These are phyloP conservation scores for Wickerhamiella kurtzmanii DNA, from an alignment of 805 yeast species.

Conservation along the genomic window DNA sequence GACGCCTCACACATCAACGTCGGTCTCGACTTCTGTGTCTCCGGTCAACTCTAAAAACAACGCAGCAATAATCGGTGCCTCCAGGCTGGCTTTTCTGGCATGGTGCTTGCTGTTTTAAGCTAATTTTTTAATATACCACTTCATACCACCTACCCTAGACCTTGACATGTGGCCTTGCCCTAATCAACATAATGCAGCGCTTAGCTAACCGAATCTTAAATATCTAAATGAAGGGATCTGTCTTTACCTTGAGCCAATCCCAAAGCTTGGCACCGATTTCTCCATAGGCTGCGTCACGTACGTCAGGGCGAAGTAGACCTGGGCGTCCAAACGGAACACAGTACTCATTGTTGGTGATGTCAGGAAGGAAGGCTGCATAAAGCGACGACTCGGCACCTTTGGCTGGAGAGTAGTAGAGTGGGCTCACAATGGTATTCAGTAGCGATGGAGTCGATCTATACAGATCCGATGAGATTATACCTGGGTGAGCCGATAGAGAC, in stretches of 20 bases:
- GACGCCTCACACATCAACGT: neutral
- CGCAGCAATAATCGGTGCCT: neutral
- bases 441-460: slow-evolving; percentile 18
- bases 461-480: slow-evolving; percentile 28
- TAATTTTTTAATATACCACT: too few species aligned
- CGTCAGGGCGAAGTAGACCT: slow-evolving; percentile 29
- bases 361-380: slow-evolving; percentile 32
- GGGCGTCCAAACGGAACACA: slow-evolving; percentile 33
- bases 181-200: too few species aligned
- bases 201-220: neutral
- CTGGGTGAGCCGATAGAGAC: slow-evolving; percentile 32
- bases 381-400: slow-evolving; percentile 36
- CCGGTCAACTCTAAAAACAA: neutral
- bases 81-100: neutral
- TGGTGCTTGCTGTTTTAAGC: neutral
- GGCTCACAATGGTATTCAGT: neutral
- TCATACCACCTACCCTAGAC: too few species aligned
- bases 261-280: slow-evolving; percentile 27
- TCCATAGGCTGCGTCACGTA: slow-evolving; percentile 24
- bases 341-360: slow-evolving; percentile 27
- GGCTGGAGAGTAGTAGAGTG: slow-evolving; percentile 16
- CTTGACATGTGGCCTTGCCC: too few species aligned
- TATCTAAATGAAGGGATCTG: neutral
- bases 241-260: slow-evolving; percentile 22
- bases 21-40: neutral